Evolutionary conservation across 192 early-diverging fungal genomes (phyloP).

Genomic region (Piromyces finnis): DNA sequence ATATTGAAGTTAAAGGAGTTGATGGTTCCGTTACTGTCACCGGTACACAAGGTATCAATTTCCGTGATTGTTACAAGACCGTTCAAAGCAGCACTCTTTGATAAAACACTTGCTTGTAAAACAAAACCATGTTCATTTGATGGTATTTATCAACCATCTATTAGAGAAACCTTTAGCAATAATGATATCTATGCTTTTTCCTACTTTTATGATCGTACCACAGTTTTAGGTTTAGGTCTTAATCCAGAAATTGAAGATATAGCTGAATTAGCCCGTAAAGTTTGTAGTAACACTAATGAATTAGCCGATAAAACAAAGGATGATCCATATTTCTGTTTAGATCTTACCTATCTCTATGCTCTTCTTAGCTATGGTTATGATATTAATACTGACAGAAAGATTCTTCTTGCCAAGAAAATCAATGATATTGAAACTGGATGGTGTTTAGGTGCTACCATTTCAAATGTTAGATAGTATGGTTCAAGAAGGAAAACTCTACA

Average conservation of each 20-base stretch:
- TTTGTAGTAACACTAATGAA: slow-evolving; percentile 8
- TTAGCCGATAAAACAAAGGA: background rate
- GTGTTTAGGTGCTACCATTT: slow-evolving; percentile 86
- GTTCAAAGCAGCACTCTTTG: slow-evolving; percentile 41
- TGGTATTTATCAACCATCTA: slow-evolving; percentile 76
- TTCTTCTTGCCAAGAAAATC: slow-evolving; percentile 82
- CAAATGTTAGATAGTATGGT: slow-evolving; percentile 47
- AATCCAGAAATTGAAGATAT: slow-evolving; percentile 10
- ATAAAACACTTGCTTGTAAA: slow-evolving; percentile 46
- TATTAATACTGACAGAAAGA: slow-evolving; percentile 38
- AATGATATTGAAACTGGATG: slow-evolving; percentile 84
- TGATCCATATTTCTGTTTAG: slow-evolving; percentile 71
- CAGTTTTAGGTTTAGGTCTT: slow-evolving; percentile 35
- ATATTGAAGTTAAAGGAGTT: no score
- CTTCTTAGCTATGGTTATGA: slow-evolving; percentile 72
- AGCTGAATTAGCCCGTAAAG: slow-evolving; percentile 30
- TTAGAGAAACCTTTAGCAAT: slow-evolving; percentile 38
- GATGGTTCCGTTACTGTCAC: no score
- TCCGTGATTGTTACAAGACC: slow-evolving; percentile 34
- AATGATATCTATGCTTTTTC: slow-evolving; percentile 85
- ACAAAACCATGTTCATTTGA: slow-evolving; percentile 67
- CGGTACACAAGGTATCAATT: slow-evolving; percentile 6
- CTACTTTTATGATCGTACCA: slow-evolving; percentile 82
- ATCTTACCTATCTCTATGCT: slow-evolving; percentile 71
- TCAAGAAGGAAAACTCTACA: slow-evolving; percentile 1